These are phyloP conservation scores for Boletus coccyginus DNA, from an alignment of 768 basidiomycete genomes.

Conservation along the genomic window DNA sequence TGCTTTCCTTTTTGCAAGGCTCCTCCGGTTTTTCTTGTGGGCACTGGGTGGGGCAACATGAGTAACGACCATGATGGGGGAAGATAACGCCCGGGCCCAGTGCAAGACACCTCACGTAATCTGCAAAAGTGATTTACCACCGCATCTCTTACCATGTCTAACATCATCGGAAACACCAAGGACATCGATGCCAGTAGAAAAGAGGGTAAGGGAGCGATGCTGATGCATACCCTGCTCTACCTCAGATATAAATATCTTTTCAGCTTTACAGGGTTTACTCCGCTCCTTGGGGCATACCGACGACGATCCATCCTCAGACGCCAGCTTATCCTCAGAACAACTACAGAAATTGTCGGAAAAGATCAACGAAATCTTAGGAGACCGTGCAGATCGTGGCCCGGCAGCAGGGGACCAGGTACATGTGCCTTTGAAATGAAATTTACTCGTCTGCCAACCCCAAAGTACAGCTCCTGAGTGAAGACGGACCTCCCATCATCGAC, in stretches of 20 bases:
- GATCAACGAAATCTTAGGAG: constrained; percentile 47
- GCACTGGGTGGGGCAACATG: constrained; percentile 31
- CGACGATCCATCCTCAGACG: constrained; percentile 1
- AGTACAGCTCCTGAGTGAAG: constrained; percentile 65
- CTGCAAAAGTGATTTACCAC: neutral
- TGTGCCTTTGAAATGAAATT: constrained; percentile 11
- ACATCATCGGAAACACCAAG: constrained; percentile 11
- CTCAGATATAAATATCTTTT: constrained; percentile 9
- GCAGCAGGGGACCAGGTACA: constrained; percentile 57
- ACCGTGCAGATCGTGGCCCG: constrained; percentile 41
- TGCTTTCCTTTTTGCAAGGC: constrained; percentile 39
- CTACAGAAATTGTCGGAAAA: constrained; percentile 56
- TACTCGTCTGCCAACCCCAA: constrained; percentile 20
- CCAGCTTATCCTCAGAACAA: constrained; percentile 45
- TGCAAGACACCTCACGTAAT: constrained; percentile 18
- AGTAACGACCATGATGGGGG: constrained; percentile 39
- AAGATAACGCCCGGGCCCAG: constrained; percentile 5
- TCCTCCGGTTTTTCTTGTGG: constrained; percentile 45
- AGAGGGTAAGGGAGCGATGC: constrained; percentile 35
- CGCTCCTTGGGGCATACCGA: constrained; percentile 31
- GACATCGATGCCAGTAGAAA: constrained; percentile 32
- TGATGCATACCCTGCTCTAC: neutral
- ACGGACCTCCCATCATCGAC: constrained; percentile 77
- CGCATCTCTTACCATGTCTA: constrained; percentile 18
- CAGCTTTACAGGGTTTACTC: constrained; percentile 41